phyloP scores from a whole-genome alignment of 257 asterid species.

The Solanum megistacrolobum region DNA sequence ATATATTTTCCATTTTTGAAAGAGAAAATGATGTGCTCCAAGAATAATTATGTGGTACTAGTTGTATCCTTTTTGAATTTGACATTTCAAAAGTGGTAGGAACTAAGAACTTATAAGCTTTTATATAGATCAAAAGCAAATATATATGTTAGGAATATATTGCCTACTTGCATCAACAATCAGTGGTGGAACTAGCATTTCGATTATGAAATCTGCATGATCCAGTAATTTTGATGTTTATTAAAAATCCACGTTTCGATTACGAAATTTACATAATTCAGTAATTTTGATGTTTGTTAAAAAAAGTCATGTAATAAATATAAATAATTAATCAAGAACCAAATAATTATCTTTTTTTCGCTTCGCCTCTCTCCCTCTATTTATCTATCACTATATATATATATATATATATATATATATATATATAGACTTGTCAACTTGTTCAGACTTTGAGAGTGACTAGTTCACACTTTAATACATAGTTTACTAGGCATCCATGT shows the following conservation, averaged over 20 bases:
- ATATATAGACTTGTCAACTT: background rate
- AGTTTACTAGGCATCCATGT: background rate
- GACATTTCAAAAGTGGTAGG: background rate
- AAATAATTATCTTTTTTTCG: too few species aligned
- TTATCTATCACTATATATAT: too few species aligned
- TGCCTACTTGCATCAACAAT: background rate
- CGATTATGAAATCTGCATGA: fast-evolving
- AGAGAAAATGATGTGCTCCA: background rate
- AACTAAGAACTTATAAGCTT: background rate
- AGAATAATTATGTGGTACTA: background rate
- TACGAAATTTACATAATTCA: fast-evolving
- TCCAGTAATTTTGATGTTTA: background rate
- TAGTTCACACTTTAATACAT: background rate
- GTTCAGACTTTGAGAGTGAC: background rate
- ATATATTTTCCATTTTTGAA: background rate
- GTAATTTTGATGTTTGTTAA: background rate
- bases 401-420: too few species aligned
- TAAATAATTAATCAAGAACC: background rate
- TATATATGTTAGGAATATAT: background rate
- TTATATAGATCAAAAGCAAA: background rate
- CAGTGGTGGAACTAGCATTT: background rate
- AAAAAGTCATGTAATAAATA: background rate
- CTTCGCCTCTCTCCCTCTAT: too few species aligned
- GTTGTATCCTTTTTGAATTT: background rate
- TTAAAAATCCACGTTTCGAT: background rate